Evolutionary conservation across 371 early-diverging fungal genomes (phyloP).

Genomic region (Mucor sp.): DNA sequence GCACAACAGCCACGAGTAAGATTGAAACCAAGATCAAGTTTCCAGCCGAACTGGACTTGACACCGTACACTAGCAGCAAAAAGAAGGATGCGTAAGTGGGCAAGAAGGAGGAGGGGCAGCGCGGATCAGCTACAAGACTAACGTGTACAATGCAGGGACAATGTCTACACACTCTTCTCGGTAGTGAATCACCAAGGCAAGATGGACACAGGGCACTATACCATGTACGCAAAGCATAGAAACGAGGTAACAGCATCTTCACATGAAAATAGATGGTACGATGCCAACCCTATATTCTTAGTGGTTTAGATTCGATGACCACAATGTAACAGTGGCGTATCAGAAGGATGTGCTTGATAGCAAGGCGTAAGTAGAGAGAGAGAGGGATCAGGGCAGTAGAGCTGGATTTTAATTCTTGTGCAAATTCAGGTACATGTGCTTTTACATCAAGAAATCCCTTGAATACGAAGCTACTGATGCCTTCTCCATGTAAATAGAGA

Average conservation of each 20-base stretch:
- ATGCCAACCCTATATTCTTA: slow-evolving; percentile 21
- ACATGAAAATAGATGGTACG: neutral
- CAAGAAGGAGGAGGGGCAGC: too few species aligned
- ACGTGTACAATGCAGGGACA: slow-evolving; percentile 31
- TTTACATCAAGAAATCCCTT: slow-evolving; percentile 75
- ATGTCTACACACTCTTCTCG: slow-evolving; percentile 85
- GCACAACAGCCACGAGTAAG: slow-evolving; percentile 66
- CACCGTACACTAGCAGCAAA: slow-evolving; percentile 76
- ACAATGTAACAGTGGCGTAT: slow-evolving; percentile 70
- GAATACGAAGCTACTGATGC: slow-evolving; percentile 50
- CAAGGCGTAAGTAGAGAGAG: slow-evolving; percentile 70
- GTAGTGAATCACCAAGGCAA: slow-evolving; percentile 91
- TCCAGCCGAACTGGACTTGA: slow-evolving; percentile 91
- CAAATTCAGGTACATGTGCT: slow-evolving; percentile 81
- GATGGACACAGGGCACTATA: slow-evolving; percentile 95
- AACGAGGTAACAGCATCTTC: slow-evolving; percentile 61
- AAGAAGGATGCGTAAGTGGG: slow-evolving; percentile 28
- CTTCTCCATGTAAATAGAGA: slow-evolving; percentile 12
- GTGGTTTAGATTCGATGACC: slow-evolving; percentile 95
- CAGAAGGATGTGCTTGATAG: slow-evolving; percentile 77
- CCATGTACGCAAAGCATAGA: slow-evolving; percentile 76
- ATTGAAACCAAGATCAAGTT: slow-evolving; percentile 86
- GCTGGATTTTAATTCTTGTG: neutral
- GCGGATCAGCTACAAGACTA: neutral
- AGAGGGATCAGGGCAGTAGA: neutral